These are phyloP conservation scores for Aspergillus arachidicola DNA, from an alignment of 2,329 filamentous ascomycete genomes.

Conservation along the genomic window DNA sequence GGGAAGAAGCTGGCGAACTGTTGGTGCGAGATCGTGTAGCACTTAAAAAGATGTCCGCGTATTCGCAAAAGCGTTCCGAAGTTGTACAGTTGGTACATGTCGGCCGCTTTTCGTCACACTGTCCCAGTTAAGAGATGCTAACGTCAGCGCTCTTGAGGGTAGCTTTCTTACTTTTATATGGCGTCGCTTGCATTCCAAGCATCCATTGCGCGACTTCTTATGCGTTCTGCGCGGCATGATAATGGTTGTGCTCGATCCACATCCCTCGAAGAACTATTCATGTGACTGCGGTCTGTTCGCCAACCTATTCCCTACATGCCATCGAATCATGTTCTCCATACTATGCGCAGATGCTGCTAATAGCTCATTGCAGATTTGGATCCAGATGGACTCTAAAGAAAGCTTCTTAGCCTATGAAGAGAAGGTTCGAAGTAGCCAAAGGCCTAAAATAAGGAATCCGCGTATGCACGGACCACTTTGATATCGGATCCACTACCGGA, in stretches of 20 bases:
- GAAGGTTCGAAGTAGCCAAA: not conserved
- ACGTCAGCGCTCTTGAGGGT: not conserved
- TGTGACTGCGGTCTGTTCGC: not conserved
- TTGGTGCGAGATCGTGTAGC: not conserved
- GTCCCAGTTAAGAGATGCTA: not conserved
- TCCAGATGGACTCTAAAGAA: not conserved
- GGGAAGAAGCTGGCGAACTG: conserved; percentile 1
- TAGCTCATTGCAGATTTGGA: not conserved
- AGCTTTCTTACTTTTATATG: conserved; percentile 38
- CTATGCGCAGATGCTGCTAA: not conserved
- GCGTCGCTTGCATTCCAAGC: conserved; percentile 40
- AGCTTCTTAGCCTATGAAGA: not conserved
- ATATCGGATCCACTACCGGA: not conserved
- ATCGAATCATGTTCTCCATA: not conserved
- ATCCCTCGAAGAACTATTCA: not conserved
- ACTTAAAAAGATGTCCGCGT: conserved; percentile 1
- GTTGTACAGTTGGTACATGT: conserved; percentile 36
- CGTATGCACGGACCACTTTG: conserved; percentile 23
- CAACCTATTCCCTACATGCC: not conserved
- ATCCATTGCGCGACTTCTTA: conserved; percentile 43
- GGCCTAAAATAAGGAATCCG: conserved; percentile 8
- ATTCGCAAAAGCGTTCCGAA: conserved; percentile 25
- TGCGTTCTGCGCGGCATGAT: conserved; percentile 32
- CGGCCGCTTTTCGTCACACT: conserved; percentile 39
- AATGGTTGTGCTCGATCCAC: not conserved